Evolutionary conservation across 176 grass and related monocot genomes (phyloP), one percentile per base, ranked within the genome.

Genomic region (Eremochloa ophiuroides): DNA sequence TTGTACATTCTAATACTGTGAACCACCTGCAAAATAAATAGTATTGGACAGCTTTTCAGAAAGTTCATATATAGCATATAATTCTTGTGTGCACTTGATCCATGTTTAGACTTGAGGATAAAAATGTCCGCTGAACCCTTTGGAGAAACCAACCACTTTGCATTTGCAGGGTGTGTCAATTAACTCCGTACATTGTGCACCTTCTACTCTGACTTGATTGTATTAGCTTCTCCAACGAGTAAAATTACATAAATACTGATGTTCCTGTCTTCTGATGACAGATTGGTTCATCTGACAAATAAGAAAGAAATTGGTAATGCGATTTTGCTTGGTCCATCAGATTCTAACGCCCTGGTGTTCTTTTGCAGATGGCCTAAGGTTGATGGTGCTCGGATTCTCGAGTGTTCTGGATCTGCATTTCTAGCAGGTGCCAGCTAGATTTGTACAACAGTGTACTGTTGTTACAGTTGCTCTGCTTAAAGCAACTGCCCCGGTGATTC

Each of bases 341-440:
- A 63, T 41, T 20, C 75, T 75, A 71, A 84, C 61, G 15, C 68
- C 17, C 13, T 5, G 20, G 23, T 71, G 53, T 65, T 58, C 37
- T 1, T 78, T 40, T 10, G 66, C 78, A 82, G 83, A 46, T 85
- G 65, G 64, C 42, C 56, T 72, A 58, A 34, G 58, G 55, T 70
- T 72, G 77, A 85, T 47, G 51, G 18, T 50, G 20, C 39, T 26
- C 18, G 17, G 23, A 43, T 7, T 55, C 51, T 8, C 50, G 50
- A 53, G 48, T 80, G 62, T 38, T 70, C 62, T 4, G 26, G 34
- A 58, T 12, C 60, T 41, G 62, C 51, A 40, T 12, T 42, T 14
- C 14, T 18, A n/a, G 25, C 18, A 62, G 76, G 10, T 82, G 79
- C 65, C 51, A 28, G 2, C 55, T 42, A 43, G 25, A 25, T 18